A percentile compares a stretch with the other conserved stretches of the same genome.
These are phyloP conservation scores for Psophocarpus tetragonolobus DNA, from an alignment of 306 rosid genomes.

Conservation along the genomic window DNA sequence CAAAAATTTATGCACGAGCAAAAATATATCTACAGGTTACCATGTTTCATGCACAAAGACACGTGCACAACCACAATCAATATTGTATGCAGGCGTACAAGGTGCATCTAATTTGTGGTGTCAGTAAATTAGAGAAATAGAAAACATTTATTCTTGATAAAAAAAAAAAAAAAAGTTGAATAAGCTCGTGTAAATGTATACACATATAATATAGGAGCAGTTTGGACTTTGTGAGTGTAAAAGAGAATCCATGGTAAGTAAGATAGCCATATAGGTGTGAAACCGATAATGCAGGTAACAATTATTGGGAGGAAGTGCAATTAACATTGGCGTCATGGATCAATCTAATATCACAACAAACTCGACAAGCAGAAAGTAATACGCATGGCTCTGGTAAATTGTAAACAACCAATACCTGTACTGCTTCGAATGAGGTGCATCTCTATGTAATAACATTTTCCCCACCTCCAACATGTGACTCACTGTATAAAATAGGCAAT, in stretches of 20 bases:
- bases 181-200: background rate
- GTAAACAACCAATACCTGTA: conserved; percentile 49
- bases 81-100: background rate
- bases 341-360: background rate
- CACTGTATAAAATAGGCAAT: conserved; percentile 43
- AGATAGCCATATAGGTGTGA: background rate
- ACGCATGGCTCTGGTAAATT: background rate
- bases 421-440: conserved; percentile 62
- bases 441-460: conserved; percentile 53
- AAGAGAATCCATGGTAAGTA: background rate
- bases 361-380: background rate
- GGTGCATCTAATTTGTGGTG: background rate
- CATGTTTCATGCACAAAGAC: background rate
- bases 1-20: background rate
- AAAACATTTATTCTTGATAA: background rate
- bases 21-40: background rate
- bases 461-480: conserved; percentile 79
- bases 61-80: background rate
- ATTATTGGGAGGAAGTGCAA: conserved; percentile 3
- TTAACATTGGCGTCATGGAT: background rate
- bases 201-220: background rate
- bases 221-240: background rate
- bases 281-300: background rate
- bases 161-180: background rate
- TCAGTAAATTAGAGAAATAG: background rate